A percentile compares a stretch with the other conserved stretches of the same genome.
These are phyloP conservation scores for Clavispora phyllophila DNA, from an alignment of 805 yeast species.

Conservation along the genomic window DNA sequence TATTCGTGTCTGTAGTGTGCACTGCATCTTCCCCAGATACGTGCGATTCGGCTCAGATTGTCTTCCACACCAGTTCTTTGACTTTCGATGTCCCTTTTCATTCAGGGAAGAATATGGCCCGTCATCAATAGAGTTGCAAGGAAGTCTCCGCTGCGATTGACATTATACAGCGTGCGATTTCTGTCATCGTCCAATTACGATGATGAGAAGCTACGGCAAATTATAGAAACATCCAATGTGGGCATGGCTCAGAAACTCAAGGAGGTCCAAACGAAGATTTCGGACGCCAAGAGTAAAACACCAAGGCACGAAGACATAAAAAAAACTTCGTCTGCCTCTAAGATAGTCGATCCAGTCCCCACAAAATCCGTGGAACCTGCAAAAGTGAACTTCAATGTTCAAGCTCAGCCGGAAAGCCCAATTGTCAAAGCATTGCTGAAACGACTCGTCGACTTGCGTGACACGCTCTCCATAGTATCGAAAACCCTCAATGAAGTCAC, in stretches of 20 bases:
- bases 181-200: slow-evolving; percentile 6
- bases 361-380: background rate
- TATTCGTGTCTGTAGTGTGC: background rate
- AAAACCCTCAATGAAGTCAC: slow-evolving; percentile 82
- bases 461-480: slow-evolving; percentile 54
- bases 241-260: slow-evolving; percentile 15
- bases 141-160: background rate
- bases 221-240: slow-evolving; percentile 33
- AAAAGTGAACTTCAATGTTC: background rate
- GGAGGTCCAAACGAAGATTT: background rate
- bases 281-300: background rate
- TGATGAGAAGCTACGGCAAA: slow-evolving; percentile 27
- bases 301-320: slow-evolving; percentile 1
- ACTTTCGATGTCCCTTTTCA: background rate
- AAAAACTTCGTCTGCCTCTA: background rate
- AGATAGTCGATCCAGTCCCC: background rate
- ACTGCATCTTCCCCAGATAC: background rate
- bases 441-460: slow-evolving; percentile 11
- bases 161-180: background rate
- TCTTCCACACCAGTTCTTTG: background rate
- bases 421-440: background rate
- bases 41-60: background rate
- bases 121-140: background rate
- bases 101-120: background rate
- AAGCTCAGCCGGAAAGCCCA: slow-evolving; percentile 16